Evolutionary conservation across 2,329 filamentous ascomycete genomes (phyloP), one percentile per base, ranked within the genome.

Genomic region (Hymenoscyphus infarciens): DNA sequence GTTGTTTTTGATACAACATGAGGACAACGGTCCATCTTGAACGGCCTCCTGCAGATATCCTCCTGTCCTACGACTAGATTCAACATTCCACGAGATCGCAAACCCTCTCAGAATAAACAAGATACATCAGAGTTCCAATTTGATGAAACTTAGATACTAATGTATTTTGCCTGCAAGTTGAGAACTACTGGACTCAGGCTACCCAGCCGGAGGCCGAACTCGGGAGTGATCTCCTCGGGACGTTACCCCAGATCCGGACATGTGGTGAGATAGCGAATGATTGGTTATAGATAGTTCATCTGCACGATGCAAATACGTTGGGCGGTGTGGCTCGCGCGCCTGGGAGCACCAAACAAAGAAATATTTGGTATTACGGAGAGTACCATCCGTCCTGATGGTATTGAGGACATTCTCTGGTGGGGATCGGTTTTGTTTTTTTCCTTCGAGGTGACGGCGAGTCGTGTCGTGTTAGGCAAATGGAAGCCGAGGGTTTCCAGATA

Each of bases 391-490:
- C 11, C n/a, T 52, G 19, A 52, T 25, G 19, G 19, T 25, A 22
- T 22, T 25, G 16, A 52, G 22, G 45, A 22, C 22, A 22, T 11
- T 25, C 22, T 10, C 19, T 52, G 7, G 45, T 52, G 19, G 45
- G 19, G 22, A 13, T 52, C 8, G 8, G 25, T 52, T 52, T 25
- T 52, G 8, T 52, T 52, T 52, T 25, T 52, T 22, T 27, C 4
- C 4, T 4, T 27, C 25, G 8, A 22, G 22, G 33, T 38, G 38
- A 52, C 25, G 16, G 15, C 45, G 57, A 59, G 38, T 59, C 42
- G 57, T 59, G 38, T 59, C 42, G 57, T 59, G 22, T 29, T 31
- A 42, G 52, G 22, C 15, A 49, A 27, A 31, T 22, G 19, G 19
- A 52, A 52, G 45, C 8, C 45, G 45, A 52, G 19, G 45, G 45